Evolutionary conservation across 176 grass and related monocot genomes (phyloP), one percentile per base, ranked within the genome.

Genomic region (Carex myosuroides): DNA sequence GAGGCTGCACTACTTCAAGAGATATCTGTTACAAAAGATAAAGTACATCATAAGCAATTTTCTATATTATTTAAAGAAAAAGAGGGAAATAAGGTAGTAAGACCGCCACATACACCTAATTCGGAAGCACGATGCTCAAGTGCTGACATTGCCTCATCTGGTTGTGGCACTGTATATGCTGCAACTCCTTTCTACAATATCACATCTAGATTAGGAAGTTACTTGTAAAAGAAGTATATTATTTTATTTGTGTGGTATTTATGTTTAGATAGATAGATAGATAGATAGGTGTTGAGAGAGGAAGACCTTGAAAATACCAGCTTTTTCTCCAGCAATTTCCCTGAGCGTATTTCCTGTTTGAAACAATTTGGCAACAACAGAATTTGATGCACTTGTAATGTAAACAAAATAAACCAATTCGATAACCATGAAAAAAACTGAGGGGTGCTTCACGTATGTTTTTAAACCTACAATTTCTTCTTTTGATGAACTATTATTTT

Each of bases 261-360:
- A 55, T 56, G 32, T 26, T 16, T 85, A 60, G 61, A 63, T 60
- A 42, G 21, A 22, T 53, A 80, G 16, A n/a, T n/a, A n/a, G n/a
- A 37, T 72, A 37, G 42, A 37, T 64, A 24, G 56, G 35, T 62
- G 58, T 35, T 48, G 79, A 81, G 50, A 41, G 88, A n/a, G 21
- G 82, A 61, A 79, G 53, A 95, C 88, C 91, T 93, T 94, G 57
- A 89, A 93, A 85, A 99, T 94, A n/a, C 88, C 91, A 89, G 90
- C 87, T 81, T 94, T 99, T 91, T 94, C 91, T 58, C 88, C 84
- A 32, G 88, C 93, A 88, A 99, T 90, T 90, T 94, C 89, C 26
- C 73, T 78, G 37, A 99, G 90, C 0, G 96, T 95, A 85, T 89
- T 85, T 83, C 91, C 93, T 95, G 88, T 68, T 90, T 77, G 87